Percentiles rank a stretch among this genome's conserved stretches.
Evolutionary conservation across 768 basidiomycete genomes (phyloP).

Genomic region (Clathrus columnatus): DNA sequence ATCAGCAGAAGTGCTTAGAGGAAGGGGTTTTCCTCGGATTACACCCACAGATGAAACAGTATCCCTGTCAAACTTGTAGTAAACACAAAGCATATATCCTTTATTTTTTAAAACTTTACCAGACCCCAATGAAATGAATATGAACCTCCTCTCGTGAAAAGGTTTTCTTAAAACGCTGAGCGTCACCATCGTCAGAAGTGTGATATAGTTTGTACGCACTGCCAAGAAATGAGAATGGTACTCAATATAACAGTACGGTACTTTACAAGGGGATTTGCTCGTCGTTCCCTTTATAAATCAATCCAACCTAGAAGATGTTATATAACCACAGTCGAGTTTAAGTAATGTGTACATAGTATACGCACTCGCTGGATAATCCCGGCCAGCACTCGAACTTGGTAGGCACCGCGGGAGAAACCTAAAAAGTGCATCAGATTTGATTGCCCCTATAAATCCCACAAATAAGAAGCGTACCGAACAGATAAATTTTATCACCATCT

Average conservation of each 20-base stretch:
- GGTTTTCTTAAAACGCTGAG: constrained; percentile 25
- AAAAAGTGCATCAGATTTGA: neutral
- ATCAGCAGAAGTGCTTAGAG: constrained; percentile 23
- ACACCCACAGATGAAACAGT: constrained; percentile 40
- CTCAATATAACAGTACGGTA: neutral
- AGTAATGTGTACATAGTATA: too few relatives aligned
- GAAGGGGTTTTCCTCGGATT: constrained; percentile 22
- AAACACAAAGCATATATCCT: neutral
- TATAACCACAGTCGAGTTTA: too few relatives aligned
- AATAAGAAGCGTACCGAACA: constrained; percentile 27
- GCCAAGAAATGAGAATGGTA: neutral
- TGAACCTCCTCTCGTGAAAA: constrained; percentile 27
- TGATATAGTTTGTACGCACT: constrained; percentile 35
- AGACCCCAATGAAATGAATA: constrained; percentile 38
- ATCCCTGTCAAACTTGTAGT: constrained; percentile 25
- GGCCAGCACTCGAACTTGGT: constrained; percentile 34
- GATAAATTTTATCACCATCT: constrained; percentile 30
- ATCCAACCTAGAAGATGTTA: constrained; percentile 29
- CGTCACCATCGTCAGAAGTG: constrained; percentile 12
- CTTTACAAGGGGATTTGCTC: constrained; percentile 33
- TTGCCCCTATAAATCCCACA: neutral
- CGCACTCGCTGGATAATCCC: constrained; percentile 35
- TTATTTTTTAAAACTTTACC: constrained; percentile 23
- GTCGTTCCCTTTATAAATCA: constrained; percentile 32
- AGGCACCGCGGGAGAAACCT: constrained; percentile 44